Conservation (phyloP, 768 basidiomycete genomes). For the Mrakia blollopis region DNA sequence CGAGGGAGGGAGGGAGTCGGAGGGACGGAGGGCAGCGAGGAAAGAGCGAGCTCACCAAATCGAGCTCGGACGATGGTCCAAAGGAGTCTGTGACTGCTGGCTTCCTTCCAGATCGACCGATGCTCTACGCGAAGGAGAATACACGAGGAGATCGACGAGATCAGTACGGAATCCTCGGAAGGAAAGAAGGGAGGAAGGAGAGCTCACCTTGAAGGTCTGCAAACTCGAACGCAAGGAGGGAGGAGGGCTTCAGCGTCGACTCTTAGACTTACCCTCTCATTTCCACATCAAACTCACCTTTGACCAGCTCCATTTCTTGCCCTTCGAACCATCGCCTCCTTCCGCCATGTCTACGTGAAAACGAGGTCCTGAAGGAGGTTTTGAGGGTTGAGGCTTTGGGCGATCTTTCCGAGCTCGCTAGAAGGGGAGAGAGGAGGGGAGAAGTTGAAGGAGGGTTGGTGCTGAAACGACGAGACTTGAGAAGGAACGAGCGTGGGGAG, state of each 20-base stretch:
- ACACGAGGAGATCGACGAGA: not conserved
- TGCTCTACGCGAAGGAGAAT: not conserved
- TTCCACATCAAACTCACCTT: not conserved
- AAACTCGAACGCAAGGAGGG: not conserved
- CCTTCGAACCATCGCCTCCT: not conserved
- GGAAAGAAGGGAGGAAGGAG: not conserved
- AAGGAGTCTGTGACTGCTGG: not conserved
- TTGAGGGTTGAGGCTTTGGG: not conserved
- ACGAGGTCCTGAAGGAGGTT: not conserved
- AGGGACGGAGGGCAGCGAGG: not conserved
- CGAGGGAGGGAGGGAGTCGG: no score
- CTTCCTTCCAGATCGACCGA: not conserved
- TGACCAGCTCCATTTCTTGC: not conserved
- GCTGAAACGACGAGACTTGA: no score
- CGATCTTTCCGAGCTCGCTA: not conserved
- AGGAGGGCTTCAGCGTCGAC: not conserved
- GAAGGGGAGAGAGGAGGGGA: no score
- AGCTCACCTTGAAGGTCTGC: constrained; percentile 13
- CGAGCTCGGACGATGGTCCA: not conserved
- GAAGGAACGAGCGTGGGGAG: no score
- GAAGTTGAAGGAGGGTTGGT: no score
- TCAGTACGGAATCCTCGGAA: not conserved
- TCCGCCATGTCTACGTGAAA: not conserved
- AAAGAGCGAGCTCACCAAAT: constrained; percentile 1
- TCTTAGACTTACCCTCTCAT: no score